phyloP scores from a whole-genome alignment of 345 rosid species.

The Sisymbrium altissimum region DNA sequence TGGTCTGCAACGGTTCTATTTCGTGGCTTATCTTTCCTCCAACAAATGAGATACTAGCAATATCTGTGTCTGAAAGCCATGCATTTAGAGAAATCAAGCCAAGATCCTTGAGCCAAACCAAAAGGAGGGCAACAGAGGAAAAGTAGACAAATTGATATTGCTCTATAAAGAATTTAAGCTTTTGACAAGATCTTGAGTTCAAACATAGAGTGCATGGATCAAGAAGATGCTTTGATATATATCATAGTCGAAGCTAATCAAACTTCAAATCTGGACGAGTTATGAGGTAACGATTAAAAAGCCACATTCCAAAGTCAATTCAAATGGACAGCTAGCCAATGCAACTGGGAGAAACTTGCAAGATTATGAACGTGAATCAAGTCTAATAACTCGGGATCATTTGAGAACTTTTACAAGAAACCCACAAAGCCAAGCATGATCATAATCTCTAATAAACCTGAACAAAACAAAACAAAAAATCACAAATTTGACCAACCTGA shows the following conservation, averaged over 20 bases:
- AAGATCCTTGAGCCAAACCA: background rate
- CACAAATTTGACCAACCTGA: background rate
- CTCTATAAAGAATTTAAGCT: background rate
- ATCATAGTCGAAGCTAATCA: background rate
- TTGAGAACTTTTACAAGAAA: conserved; percentile 5
- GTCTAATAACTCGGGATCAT: background rate
- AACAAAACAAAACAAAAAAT: too few species aligned
- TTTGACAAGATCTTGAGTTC: conserved; percentile 8
- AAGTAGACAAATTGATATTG: background rate
- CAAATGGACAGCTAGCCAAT: background rate
- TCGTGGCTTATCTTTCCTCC: background rate
- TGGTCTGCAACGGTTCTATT: background rate
- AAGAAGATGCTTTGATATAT: conserved; percentile 1
- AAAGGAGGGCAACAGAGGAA: background rate
- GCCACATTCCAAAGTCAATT: too few species aligned
- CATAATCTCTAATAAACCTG: conserved; percentile 6
- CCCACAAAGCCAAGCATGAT: conserved; percentile 10
- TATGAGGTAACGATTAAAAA: background rate
- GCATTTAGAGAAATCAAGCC: background rate
- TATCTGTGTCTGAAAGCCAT: too few species aligned
- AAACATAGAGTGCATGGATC: background rate
- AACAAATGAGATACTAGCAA: background rate
- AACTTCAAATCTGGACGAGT: background rate
- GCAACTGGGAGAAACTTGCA: background rate
- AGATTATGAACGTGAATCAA: background rate